These are phyloP conservation scores for Sicyos edulis DNA, from an alignment of 306 rosid species.

Conservation along the genomic window DNA sequence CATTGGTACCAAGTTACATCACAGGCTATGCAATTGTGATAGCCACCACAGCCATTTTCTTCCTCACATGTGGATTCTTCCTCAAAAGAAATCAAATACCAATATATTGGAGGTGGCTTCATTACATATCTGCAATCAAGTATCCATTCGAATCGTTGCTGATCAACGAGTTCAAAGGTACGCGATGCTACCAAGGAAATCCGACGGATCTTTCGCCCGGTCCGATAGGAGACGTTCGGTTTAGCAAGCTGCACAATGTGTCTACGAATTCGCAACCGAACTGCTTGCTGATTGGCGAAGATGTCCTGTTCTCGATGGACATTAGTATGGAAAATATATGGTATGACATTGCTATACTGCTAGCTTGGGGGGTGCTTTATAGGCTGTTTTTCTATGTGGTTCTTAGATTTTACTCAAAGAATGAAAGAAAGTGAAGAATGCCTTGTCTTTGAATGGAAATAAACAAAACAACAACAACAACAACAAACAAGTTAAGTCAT, in stretches of 20 bases:
- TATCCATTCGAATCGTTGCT: constrained; percentile 85
- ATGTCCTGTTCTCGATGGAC: constrained; percentile 63
- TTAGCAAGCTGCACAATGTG: constrained; percentile 29
- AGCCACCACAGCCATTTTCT: constrained; percentile 90
- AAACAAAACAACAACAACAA: background rate
- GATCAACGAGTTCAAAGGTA: constrained; percentile 63
- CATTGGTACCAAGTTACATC: constrained; percentile 86
- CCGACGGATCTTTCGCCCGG: constrained; percentile 54
- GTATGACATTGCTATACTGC: constrained; percentile 55
- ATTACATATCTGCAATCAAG: constrained; percentile 78
- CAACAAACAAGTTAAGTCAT: background rate
- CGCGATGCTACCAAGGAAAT: constrained; percentile 46
- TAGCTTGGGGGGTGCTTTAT: constrained; percentile 84
- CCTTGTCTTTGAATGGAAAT: background rate
- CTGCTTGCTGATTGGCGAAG: constrained; percentile 60
- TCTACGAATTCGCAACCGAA: background rate
- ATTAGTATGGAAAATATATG: constrained; percentile 36
- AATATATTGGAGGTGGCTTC: constrained; percentile 61
- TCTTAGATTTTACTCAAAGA: constrained; percentile 85
- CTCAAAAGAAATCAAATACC: constrained; percentile 65
- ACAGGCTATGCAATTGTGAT: constrained; percentile 86
- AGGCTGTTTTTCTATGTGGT: constrained; percentile 75
- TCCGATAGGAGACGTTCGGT: constrained; percentile 50
- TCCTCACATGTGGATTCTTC: constrained; percentile 83
- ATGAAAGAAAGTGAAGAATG: constrained; percentile 59